Evolutionary conservation across 2,329 filamentous ascomycete species (phyloP).

Genomic region (Pyrenophora teres): DNA sequence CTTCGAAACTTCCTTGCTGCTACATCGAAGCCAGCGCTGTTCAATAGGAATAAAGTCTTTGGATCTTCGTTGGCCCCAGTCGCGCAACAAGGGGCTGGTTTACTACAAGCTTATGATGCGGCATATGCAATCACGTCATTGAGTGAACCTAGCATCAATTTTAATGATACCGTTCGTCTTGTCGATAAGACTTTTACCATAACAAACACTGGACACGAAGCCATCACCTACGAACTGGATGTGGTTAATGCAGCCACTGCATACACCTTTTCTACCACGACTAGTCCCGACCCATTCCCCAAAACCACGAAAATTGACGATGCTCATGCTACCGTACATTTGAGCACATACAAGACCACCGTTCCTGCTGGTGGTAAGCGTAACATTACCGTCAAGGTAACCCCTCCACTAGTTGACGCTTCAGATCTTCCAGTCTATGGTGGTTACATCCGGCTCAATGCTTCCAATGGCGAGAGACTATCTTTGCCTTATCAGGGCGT

Average conservation of each 20-base stretch:
- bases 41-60: not conserved
- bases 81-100: constrained; percentile 26
- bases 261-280: constrained; percentile 7
- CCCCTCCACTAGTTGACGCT: not conserved
- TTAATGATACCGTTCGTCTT: constrained; percentile 30
- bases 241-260: constrained; percentile 18
- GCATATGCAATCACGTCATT: constrained; percentile 14
- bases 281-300: not conserved
- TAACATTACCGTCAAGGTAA: not conserved
- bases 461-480: not conserved
- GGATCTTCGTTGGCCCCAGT: constrained; percentile 20
- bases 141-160: constrained; percentile 15
- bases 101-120: constrained; percentile 21
- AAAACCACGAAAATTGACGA: not conserved
- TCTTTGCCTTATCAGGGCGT: not conserved
- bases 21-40: not conserved
- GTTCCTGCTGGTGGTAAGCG: not conserved
- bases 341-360: not conserved
- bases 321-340: not conserved
- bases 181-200: constrained; percentile 24
- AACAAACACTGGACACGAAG: constrained; percentile 17
- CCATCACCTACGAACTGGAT: constrained; percentile 13
- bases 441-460: constrained; percentile 2
- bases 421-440: not conserved
- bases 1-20: constrained; percentile 16